Evolutionary conservation across 805 yeast species (phyloP), one percentile per base, ranked within the genome.

Genomic region (Saccharomycopsis fermentans): DNA sequence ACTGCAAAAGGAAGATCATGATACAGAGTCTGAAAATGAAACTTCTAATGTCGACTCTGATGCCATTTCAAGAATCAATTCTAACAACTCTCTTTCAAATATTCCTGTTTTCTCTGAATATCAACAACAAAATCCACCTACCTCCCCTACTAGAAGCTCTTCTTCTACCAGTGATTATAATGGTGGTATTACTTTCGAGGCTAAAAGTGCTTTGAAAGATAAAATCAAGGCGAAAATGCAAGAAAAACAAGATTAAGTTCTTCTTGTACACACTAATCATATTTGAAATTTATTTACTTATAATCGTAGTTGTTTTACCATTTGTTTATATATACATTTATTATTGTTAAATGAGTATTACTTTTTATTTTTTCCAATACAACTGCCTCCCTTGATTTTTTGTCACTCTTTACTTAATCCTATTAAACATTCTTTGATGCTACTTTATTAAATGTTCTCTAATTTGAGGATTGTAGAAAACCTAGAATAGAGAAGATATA

Each of bases 21-120:
- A 24, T 17, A 16, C 26, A n/a, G 58, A 56, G 9, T 51, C 55
- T 24, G 61, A 59, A 50, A 39, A 26, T 26, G 48, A 26, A 8
- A 60, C 62, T 4, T 78, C 85, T 1, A 72, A 74, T 11, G 61
- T 68, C 6, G 63, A 61, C 17, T 81, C 87, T 2, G 83, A 81
- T 67, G 85, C 84, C 17, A 70, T 83, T 55, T 82, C 89, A 8
- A 73, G 84, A 59, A 78, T 83, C 64, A 80, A 80, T 66, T 82
- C 87, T 3, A 81, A 77, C 62, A 81, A 79, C 53, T 82, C 86
- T 9, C 73, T 81, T 56, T 77, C 87, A 1, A 82, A 84, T 67
- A 77, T 84, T 48, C 89, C 90, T 1, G 76, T 84, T 69, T 78
- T 84, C 29, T 61, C 63, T 6, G 62, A 59, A 19, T 58, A 61